Conservation (phyloP, 768 basidiomycete genomes). For the Phlebiopsis gigantea region DNA sequence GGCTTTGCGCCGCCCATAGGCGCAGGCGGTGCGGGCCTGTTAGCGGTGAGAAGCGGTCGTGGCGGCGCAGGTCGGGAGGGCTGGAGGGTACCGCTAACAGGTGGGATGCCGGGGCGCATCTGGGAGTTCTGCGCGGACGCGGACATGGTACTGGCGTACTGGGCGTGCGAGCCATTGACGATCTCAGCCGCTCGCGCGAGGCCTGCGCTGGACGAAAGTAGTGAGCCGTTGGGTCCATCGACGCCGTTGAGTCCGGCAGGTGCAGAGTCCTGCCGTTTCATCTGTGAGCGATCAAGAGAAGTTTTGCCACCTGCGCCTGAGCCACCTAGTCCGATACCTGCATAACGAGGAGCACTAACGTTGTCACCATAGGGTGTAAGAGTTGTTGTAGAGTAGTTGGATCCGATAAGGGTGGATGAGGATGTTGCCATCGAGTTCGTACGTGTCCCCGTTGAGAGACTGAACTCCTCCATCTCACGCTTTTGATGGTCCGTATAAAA, state of each 20-base stretch:
- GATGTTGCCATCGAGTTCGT: neutral
- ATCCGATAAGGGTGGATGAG: slow-evolving; percentile 28
- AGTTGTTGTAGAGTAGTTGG: slow-evolving; percentile 23
- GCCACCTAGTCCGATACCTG: slow-evolving; percentile 89
- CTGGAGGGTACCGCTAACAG: slow-evolving; percentile 35
- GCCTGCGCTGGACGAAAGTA: slow-evolving; percentile 36
- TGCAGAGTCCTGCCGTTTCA: slow-evolving; percentile 44
- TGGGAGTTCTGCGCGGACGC: slow-evolving; percentile 14
- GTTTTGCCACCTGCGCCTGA: slow-evolving; percentile 39
- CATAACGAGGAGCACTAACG: slow-evolving; percentile 70
- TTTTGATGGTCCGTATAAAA: slow-evolving; percentile 99
- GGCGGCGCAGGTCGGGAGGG: slow-evolving; percentile 65
- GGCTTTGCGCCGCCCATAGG: slow-evolving; percentile 28
- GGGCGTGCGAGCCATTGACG: slow-evolving; percentile 48
- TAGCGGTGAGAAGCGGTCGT: slow-evolving; percentile 55
- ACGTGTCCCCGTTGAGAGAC: slow-evolving; percentile 14
- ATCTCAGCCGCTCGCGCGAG: slow-evolving; percentile 53
- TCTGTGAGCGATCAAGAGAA: slow-evolving; percentile 31
- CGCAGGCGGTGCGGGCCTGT: slow-evolving; percentile 47
- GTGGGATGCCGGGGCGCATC: slow-evolving; percentile 9
- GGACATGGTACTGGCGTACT: slow-evolving; percentile 38
- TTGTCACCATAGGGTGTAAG: slow-evolving; percentile 29
- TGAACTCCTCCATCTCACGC: slow-evolving; percentile 75
- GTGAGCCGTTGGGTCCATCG: slow-evolving; percentile 28
- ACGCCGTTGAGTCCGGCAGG: slow-evolving; percentile 32